Evolutionary conservation across 1,139 yeast species (phyloP).

Genomic region (Saccharomycopsis hybrid): DNA sequence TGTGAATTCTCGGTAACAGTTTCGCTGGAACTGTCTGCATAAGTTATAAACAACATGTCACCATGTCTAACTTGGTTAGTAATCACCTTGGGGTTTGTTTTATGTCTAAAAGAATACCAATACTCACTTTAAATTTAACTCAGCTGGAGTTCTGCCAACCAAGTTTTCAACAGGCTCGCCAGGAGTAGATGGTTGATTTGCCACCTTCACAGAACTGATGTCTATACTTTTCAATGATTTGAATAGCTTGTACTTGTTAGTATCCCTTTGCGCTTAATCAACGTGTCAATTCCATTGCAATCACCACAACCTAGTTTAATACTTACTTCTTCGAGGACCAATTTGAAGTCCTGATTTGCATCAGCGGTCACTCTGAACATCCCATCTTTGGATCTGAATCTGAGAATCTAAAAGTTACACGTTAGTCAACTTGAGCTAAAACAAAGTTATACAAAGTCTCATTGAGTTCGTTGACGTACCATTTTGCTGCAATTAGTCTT

Average conservation of each 20-base stretch:
- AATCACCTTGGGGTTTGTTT: background rate
- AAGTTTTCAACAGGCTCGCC: constrained; percentile 42
- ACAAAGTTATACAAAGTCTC: no score
- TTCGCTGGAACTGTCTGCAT: constrained; percentile 27
- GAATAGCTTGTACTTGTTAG: constrained; percentile 16
- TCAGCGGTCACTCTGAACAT: constrained; percentile 62
- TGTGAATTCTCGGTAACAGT: background rate
- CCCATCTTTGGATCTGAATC: constrained; percentile 84
- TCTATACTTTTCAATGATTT: constrained; percentile 26
- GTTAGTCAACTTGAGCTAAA: no score
- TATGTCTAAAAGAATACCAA: background rate
- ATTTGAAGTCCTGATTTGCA: constrained; percentile 39
- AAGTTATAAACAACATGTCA: constrained; percentile 65
- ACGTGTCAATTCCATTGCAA: background rate
- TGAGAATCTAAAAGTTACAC: constrained; percentile 39
- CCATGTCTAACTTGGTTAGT: constrained; percentile 46
- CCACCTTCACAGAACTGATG: constrained; percentile 24
- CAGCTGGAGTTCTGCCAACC: constrained; percentile 40
- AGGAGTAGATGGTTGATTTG: constrained; percentile 43
- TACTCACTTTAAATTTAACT: constrained; percentile 43
- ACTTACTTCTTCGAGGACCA: constrained; percentile 39
- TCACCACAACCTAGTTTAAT: background rate
- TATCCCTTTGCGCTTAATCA: constrained; percentile 18
- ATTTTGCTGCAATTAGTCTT: no score
- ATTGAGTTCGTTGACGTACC: no score